Conservation (phyloP, 148 eudicot genomes). For the Salicornia ramosissima region DNA sequence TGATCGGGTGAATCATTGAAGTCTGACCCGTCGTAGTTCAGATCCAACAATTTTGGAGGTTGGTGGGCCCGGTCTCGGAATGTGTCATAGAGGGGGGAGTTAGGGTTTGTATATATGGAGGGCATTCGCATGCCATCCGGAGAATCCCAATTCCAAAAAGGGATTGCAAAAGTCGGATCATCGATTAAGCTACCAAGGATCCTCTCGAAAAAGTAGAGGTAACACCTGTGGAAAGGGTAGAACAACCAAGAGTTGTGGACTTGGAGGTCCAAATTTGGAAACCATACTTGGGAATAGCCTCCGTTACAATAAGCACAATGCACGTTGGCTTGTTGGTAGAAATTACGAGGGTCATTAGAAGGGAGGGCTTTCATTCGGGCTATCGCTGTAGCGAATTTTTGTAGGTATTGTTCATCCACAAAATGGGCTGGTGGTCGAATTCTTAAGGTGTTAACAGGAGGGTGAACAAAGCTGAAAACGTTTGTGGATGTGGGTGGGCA, state of each 20-base stretch:
- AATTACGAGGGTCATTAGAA: slow-evolving; percentile 57
- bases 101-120: slow-evolving; percentile 30
- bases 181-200: slow-evolving; percentile 49
- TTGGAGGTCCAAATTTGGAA: slow-evolving; percentile 52
- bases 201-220: slow-evolving; percentile 63
- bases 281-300: slow-evolving; percentile 68
- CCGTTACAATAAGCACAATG: slow-evolving; percentile 87
- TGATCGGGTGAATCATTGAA: neutral
- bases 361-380: slow-evolving; percentile 66
- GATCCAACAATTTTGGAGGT: slow-evolving; percentile 9
- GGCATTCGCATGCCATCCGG: slow-evolving; percentile 62
- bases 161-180: slow-evolving; percentile 72
- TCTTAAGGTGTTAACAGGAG: slow-evolving; percentile 25
- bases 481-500: slow-evolving; percentile 49
- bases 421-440: slow-evolving; percentile 68
- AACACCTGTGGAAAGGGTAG: slow-evolving; percentile 71
- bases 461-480: slow-evolving; percentile 39
- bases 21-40: neutral
- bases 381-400: slow-evolving; percentile 47
- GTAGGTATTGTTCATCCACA: slow-evolving; percentile 35
- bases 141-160: slow-evolving; percentile 84
- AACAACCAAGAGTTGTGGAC: slow-evolving; percentile 74
- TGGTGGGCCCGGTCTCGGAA: slow-evolving; percentile 5
- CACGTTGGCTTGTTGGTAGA: slow-evolving; percentile 65
- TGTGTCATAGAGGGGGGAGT: slow-evolving; percentile 41